These are phyloP conservation scores for Termitomyces titanicus DNA, from an alignment of 768 basidiomycete genomes.

Conservation along the genomic window DNA sequence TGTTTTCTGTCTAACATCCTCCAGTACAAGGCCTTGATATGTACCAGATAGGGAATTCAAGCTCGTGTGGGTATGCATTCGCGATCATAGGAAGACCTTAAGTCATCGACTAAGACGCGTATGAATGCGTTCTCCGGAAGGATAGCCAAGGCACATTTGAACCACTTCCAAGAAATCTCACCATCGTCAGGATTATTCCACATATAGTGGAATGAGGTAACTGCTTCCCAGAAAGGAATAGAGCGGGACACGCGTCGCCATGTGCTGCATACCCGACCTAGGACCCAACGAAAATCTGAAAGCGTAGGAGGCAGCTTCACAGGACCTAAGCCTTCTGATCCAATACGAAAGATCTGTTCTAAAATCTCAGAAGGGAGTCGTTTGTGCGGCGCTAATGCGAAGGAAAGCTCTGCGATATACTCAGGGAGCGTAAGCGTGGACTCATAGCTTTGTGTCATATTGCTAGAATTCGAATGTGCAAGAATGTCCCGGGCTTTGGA, in stretches of 20 bases:
- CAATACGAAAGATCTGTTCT: not conserved
- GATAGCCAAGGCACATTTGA: not conserved
- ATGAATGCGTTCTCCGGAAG: not conserved
- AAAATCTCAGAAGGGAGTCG: not conserved
- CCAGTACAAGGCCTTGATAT: not conserved
- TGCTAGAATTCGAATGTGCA: not conserved
- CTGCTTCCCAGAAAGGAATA: not conserved
- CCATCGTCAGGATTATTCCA: not conserved
- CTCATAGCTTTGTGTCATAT: not conserved
- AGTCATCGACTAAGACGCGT: not conserved
- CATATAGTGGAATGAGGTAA: too few relatives aligned
- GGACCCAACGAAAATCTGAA: not conserved
- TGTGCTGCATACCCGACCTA: not conserved
- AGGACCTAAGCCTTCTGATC: not conserved
- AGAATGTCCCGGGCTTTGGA: not conserved
- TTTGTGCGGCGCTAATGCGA: not conserved
- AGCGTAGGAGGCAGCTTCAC: not conserved
- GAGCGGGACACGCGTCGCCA: not conserved
- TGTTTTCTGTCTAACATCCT: not conserved
- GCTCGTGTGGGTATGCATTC: conserved; percentile 26
- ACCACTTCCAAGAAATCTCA: not conserved
- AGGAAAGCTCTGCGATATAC: not conserved
- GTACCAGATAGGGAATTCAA: conserved; percentile 25
- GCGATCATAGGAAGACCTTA: too few relatives aligned
- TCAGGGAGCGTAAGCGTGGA: not conserved